Evolutionary conservation across 495 filamentous ascomycete genomes (phyloP).

Genomic region (Lophium mytilinum): DNA sequence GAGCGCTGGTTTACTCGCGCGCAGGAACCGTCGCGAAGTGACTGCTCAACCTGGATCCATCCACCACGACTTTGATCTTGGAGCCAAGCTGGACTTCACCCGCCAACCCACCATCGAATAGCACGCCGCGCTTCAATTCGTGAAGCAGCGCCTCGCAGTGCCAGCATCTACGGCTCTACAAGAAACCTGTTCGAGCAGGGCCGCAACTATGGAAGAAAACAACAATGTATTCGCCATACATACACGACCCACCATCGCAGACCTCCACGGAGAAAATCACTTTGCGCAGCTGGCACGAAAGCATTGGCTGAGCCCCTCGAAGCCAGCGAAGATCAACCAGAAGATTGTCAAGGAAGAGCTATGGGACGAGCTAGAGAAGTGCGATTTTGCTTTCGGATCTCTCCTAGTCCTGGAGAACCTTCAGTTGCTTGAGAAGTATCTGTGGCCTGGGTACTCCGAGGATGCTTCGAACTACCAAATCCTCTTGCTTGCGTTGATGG

Average conservation of each 20-base stretch:
- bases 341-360: slow-evolving; percentile 82
- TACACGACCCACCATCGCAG: slow-evolving; percentile 40
- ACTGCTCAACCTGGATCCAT: background rate
- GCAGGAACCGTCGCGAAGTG: background rate
- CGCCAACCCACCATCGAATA: no score
- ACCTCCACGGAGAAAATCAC: slow-evolving; percentile 67
- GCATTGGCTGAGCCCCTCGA: slow-evolving; percentile 68
- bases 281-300: slow-evolving; percentile 76
- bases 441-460: slow-evolving; percentile 91
- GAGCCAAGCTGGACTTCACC: no score
- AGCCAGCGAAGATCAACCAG: slow-evolving; percentile 67
- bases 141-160: no score
- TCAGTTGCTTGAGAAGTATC: slow-evolving; percentile 84
- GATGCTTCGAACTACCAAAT: slow-evolving; percentile 86
- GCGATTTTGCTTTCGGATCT: slow-evolving; percentile 65
- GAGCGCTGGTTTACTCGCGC: no score
- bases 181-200: no score
- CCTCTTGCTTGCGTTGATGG: slow-evolving; percentile 71
- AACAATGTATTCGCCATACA: background rate
- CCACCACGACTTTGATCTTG: no score
- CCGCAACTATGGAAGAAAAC: no score
- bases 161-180: no score
- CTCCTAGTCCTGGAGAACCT: slow-evolving; percentile 81
- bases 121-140: no score
- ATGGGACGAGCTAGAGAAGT: slow-evolving; percentile 81